Conservation (phyloP, 1,284 basidiomycete genomes). For the Singerocomus rubriflavus region DNA sequence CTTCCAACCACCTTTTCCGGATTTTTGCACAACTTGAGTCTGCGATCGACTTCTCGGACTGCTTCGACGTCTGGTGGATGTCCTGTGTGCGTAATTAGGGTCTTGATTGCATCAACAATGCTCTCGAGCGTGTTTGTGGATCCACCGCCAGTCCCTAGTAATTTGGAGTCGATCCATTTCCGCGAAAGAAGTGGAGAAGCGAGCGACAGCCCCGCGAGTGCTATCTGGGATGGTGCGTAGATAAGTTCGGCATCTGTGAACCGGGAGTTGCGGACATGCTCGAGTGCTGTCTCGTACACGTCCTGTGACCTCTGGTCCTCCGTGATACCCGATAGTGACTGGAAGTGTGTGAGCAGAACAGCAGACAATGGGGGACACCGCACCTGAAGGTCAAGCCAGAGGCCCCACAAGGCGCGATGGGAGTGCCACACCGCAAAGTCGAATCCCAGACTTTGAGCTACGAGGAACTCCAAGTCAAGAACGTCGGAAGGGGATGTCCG, state of each 20-base stretch:
- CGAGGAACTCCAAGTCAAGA: slow-evolving; percentile 90
- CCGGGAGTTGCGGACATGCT: slow-evolving; percentile 68
- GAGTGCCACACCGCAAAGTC: slow-evolving; percentile 93
- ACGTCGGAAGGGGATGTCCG: slow-evolving; percentile 80
- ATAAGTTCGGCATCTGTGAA: slow-evolving; percentile 91
- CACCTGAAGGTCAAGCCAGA: slow-evolving; percentile 90
- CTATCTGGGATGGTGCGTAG: slow-evolving; percentile 92
- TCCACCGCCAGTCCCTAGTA: slow-evolving; percentile 22
- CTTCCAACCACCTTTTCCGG: slow-evolving; percentile 90
- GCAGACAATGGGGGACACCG: slow-evolving; percentile 16
- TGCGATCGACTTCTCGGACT: slow-evolving; percentile 83
- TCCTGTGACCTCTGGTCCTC: slow-evolving; percentile 42
- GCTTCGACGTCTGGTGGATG: slow-evolving; percentile 71
- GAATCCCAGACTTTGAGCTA: slow-evolving; percentile 90
- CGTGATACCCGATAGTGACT: slow-evolving; percentile 51
- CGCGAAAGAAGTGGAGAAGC: slow-evolving; percentile 59
- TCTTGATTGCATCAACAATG: slow-evolving; percentile 53
- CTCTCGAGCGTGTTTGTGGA: slow-evolving; percentile 32
- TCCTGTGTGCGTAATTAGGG: slow-evolving; percentile 57
- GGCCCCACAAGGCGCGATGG: slow-evolving; percentile 86
- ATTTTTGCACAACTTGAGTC: slow-evolving; percentile 85
- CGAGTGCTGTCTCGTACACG: slow-evolving; percentile 58
- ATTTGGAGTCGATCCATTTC: slow-evolving; percentile 62
- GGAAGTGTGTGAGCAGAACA: slow-evolving; percentile 15
- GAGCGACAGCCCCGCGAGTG: slow-evolving; percentile 77